These are phyloP conservation scores for Cichorium intybus DNA, from an alignment of 140 eudicot genomes.

Conservation along the genomic window DNA sequence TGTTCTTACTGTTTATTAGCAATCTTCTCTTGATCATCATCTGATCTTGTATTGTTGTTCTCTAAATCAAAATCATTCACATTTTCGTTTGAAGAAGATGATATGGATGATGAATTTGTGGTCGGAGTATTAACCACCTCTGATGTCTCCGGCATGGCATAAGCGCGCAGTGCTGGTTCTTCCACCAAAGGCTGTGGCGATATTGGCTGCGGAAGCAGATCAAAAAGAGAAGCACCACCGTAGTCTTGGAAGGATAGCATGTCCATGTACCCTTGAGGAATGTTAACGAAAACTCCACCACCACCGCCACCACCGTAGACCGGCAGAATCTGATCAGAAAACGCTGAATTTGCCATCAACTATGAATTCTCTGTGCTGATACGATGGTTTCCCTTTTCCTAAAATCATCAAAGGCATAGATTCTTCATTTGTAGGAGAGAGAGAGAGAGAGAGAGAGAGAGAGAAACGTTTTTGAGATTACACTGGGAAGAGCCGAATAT, in stretches of 20 bases:
- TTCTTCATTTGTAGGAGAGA: conserved; percentile 36
- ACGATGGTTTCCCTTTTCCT: conserved; percentile 23
- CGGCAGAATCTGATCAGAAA: conserved; percentile 42
- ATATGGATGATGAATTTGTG: conserved; percentile 54
- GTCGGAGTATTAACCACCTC: conserved; percentile 52
- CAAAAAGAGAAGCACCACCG: conserved; percentile 30
- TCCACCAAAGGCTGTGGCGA: conserved; percentile 14
- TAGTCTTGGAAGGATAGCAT: conserved; percentile 33
- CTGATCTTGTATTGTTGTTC: conserved; percentile 28
- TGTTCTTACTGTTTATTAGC: conserved; percentile 30
- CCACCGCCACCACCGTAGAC: conserved; percentile 11
- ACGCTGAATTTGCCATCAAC: conserved; percentile 27
- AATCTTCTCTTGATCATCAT: conserved; percentile 48
- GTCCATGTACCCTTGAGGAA: conserved; percentile 35
- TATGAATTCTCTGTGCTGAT: conserved; percentile 1
- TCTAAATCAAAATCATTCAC: conserved; percentile 39
- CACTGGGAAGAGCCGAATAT: conserved; percentile 32
- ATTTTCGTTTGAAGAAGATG: conserved; percentile 62
- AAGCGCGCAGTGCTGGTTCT: conserved; percentile 17
- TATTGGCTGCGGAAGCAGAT: conserved; percentile 31
- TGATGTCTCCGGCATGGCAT: conserved; percentile 35
- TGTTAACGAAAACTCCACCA: conserved; percentile 24
- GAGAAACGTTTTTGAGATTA: conserved; percentile 34
- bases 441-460: conserved; percentile 17
- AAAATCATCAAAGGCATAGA: conserved; percentile 30